These are phyloP conservation scores for Pichia thaimueangensis DNA, from an alignment of 805 yeast species.

Conservation along the genomic window DNA sequence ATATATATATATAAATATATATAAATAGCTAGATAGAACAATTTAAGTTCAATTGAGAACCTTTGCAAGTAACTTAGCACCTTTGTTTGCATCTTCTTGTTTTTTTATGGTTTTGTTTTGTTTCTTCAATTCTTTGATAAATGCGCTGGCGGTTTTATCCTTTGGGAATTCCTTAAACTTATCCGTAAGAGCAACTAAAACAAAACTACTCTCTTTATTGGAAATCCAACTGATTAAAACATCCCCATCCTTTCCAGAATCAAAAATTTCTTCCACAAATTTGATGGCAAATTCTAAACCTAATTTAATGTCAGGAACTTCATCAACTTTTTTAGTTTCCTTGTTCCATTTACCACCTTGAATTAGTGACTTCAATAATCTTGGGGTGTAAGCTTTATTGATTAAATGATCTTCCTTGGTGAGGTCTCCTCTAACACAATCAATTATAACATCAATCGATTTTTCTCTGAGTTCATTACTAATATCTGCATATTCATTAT, in stretches of 20 bases:
- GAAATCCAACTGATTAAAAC: constrained; percentile 56
- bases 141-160: constrained; percentile 36
- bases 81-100: constrained; percentile 48
- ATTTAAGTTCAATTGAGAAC: constrained; percentile 21
- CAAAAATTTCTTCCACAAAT: constrained; percentile 37
- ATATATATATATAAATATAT: no score
- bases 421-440: constrained; percentile 60
- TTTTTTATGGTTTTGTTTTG: constrained; percentile 38
- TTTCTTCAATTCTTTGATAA: constrained; percentile 49
- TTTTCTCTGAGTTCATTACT: constrained; percentile 28
- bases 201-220: constrained; percentile 66
- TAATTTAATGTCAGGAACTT: constrained; percentile 37
- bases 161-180: constrained; percentile 39
- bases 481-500: constrained; percentile 32
- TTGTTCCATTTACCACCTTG: constrained; percentile 83
- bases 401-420: constrained; percentile 60
- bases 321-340: constrained; percentile 46
- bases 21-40: no score
- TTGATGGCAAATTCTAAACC: constrained; percentile 57
- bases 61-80: constrained; percentile 48
- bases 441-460: constrained; percentile 52
- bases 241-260: constrained; percentile 47
- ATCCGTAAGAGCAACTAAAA: constrained; percentile 75
- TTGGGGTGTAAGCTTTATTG: constrained; percentile 64
- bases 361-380: constrained; percentile 68